Evolutionary conservation across 192 early-diverging fungal genomes (phyloP).

Genomic region (Chytriomyces confervae): DNA sequence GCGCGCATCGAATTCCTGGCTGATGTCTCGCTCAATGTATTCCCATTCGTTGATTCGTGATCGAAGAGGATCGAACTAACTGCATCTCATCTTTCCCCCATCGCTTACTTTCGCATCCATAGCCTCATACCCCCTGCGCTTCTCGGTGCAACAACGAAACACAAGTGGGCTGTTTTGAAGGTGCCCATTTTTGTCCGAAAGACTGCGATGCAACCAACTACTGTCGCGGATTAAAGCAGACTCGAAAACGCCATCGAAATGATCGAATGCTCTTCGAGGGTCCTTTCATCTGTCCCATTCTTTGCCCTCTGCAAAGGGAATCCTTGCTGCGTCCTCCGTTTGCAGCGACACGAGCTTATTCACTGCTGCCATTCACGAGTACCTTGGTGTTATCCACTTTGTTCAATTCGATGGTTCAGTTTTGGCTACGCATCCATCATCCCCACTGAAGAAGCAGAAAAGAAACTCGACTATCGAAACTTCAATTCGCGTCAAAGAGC

Average conservation of each 20-base stretch:
- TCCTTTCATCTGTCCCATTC: background rate
- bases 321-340: background rate
- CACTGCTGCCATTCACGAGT: background rate
- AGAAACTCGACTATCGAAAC: background rate
- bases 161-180: background rate
- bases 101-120: background rate
- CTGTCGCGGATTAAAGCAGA: background rate
- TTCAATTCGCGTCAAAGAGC: slow-evolving; percentile 35
- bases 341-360: background rate
- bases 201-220: background rate
- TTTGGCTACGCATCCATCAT: background rate
- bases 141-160: background rate
- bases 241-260: background rate
- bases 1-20: background rate
- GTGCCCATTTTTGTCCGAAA: background rate
- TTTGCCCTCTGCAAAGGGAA: background rate
- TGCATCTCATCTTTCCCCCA: background rate
- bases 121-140: background rate
- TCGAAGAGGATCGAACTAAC: background rate
- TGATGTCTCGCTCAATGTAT: background rate
- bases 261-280: background rate
- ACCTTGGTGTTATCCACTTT: background rate
- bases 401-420: background rate
- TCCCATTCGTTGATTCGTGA: background rate
- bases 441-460: background rate